Percentiles rank a stretch among this genome's conserved stretches.
phyloP scores from a whole-genome alignment of 164 flowering plant genomes.

The Vitis rupestris region DNA sequence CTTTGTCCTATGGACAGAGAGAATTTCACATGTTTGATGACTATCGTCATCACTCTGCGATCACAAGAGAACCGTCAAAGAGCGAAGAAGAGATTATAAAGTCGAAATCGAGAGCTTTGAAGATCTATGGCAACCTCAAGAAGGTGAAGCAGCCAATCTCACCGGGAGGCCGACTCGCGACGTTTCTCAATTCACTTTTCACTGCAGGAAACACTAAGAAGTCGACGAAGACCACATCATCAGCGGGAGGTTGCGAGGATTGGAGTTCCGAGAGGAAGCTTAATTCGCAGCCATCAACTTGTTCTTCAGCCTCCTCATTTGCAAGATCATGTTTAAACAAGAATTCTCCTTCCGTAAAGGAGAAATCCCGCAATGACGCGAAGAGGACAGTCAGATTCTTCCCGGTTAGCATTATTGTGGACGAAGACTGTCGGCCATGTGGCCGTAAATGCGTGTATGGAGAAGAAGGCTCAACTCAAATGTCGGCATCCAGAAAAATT shows the following conservation, averaged over 20 bases:
- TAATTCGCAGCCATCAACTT: conserved; percentile 25
- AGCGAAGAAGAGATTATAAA: conserved; percentile 22
- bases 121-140: conserved; percentile 51
- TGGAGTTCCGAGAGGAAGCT: conserved; percentile 13
- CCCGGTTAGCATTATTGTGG: conserved; percentile 42
- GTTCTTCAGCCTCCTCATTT: conserved; percentile 41
- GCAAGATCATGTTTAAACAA: conserved; percentile 52
- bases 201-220: conserved; percentile 33
- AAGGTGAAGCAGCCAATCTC: conserved; percentile 60
- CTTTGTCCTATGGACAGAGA: conserved; percentile 24
- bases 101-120: conserved; percentile 50
- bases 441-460: conserved; percentile 29
- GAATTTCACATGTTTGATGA: conserved; percentile 12
- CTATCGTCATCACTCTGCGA: conserved; percentile 7
- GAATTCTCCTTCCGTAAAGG: conserved; percentile 29
- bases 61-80: conserved; percentile 10
- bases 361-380: conserved; percentile 25
- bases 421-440: conserved; percentile 30
- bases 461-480: conserved; percentile 6
- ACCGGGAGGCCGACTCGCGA: conserved; percentile 49
- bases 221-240: conserved; percentile 15
- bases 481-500: conserved; percentile 13
- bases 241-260: conserved; percentile 10
- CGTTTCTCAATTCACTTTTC: conserved; percentile 50
- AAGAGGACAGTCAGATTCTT: conserved; percentile 43